Evolutionary conservation across 176 grass and related monocot species (phyloP).

Genomic region (Elymus sibiricus): DNA sequence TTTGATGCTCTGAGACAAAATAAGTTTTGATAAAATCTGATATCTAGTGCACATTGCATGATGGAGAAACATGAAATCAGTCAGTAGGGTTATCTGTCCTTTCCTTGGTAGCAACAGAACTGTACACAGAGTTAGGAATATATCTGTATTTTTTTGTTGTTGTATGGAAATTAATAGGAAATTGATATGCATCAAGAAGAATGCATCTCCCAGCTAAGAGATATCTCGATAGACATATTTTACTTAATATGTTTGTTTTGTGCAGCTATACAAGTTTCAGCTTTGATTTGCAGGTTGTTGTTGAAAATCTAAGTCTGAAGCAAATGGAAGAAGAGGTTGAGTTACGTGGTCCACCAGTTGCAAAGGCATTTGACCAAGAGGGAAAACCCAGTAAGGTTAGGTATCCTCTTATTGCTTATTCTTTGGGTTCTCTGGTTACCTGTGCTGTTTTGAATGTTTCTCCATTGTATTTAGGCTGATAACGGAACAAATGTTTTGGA

Average conservation of each 20-base stretch:
- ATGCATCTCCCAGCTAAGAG: neutral
- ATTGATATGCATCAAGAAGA: neutral
- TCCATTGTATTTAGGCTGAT: constrained; percentile 33
- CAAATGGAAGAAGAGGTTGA: constrained; percentile 78
- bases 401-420: constrained; percentile 23
- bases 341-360: constrained; percentile 80
- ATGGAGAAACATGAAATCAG: constrained; percentile 1
- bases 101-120: neutral
- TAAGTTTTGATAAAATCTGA: constrained; percentile 13
- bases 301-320: constrained; percentile 66
- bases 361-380: constrained; percentile 82
- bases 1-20: neutral
- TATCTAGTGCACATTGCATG: neutral
- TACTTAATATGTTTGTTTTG: neutral
- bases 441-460: constrained; percentile 10
- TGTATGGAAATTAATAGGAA: neutral
- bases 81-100: neutral
- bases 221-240: neutral
- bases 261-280: neutral
- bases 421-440: constrained; percentile 10
- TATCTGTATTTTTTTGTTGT: neutral
- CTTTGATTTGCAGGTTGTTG: constrained; percentile 64
- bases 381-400: constrained; percentile 87
- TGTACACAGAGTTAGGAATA: neutral
- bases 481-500: constrained; percentile 13